These are phyloP conservation scores for Asterophora parasitica DNA, from an alignment of 768 basidiomycete species.

Conservation along the genomic window DNA sequence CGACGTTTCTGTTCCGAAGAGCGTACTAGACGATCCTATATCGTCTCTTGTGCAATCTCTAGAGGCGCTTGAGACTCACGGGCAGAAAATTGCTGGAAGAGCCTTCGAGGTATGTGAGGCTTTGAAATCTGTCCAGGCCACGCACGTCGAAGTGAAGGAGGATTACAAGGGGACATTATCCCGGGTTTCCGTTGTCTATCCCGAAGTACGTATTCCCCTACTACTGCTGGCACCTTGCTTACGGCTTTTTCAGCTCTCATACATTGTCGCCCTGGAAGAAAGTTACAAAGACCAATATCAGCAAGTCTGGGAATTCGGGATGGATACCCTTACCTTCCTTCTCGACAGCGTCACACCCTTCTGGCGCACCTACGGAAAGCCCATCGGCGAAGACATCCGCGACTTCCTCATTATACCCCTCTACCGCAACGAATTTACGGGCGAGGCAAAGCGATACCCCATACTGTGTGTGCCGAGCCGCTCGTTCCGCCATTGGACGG, in stretches of 20 bases:
- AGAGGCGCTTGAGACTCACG: constrained; percentile 43
- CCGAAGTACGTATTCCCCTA: constrained; percentile 47
- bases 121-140: constrained; percentile 47
- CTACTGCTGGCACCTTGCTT: background rate
- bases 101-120: constrained; percentile 45
- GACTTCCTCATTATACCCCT: constrained; percentile 80
- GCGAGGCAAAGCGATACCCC: constrained; percentile 63
- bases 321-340: constrained; percentile 71
- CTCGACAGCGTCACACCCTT: constrained; percentile 75
- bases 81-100: constrained; percentile 37
- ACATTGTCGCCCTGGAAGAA: constrained; percentile 68
- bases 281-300: constrained; percentile 78
- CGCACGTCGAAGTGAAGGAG: constrained; percentile 54
- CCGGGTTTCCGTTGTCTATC: constrained; percentile 72
- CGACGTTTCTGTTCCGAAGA: constrained; percentile 24
- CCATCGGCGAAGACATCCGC: constrained; percentile 74
- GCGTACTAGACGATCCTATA: constrained; percentile 53
- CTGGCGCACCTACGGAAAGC: constrained; percentile 78
- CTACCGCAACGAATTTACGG: constrained; percentile 82
- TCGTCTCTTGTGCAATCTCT: constrained; percentile 44
- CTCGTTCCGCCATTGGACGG: constrained; percentile 65
- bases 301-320: constrained; percentile 76
- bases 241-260: constrained; percentile 47
- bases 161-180: constrained; percentile 62
- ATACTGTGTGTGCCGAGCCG: constrained; percentile 56